Percentiles rank a stretch among this genome's conserved stretches.
Evolutionary conservation across 2,329 filamentous ascomycete species (phyloP).

Genomic region (Arachnomyces sp.): DNA sequence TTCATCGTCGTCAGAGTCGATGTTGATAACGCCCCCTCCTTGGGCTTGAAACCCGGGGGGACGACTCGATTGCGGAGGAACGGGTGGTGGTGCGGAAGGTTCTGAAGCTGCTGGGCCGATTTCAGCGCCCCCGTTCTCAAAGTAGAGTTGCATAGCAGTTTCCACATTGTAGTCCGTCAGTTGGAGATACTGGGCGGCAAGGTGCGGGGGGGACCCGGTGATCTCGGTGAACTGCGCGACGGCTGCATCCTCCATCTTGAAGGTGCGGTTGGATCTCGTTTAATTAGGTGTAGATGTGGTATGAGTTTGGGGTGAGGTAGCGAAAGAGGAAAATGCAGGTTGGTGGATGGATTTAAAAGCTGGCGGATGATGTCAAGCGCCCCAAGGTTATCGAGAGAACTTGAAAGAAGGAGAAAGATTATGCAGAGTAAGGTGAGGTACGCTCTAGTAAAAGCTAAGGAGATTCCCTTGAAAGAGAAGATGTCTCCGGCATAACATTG

Average conservation of each 20-base stretch:
- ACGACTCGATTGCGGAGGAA: constrained; percentile 29
- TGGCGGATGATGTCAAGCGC: no score
- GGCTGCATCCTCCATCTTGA: constrained; percentile 57
- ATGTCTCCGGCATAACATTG: no score
- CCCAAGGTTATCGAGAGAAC: no score
- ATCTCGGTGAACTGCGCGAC: constrained; percentile 73
- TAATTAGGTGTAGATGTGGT: neutral
- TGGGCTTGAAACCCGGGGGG: constrained; percentile 45
- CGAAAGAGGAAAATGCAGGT: neutral
- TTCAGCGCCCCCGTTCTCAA: constrained; percentile 66
- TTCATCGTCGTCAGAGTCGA: constrained; percentile 68
- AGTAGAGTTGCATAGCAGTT: constrained; percentile 83
- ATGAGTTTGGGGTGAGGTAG: neutral
- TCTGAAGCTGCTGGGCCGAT: constrained; percentile 44
- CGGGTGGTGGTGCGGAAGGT: constrained; percentile 18
- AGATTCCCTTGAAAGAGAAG: no score
- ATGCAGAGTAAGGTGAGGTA: no score
- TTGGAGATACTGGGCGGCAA: constrained; percentile 74
- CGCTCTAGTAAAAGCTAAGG: no score
- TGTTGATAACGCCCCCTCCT: constrained; percentile 56
- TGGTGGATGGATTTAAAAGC: no score
- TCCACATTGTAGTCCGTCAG: constrained; percentile 77
- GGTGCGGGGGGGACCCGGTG: constrained; percentile 63
- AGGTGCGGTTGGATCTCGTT: neutral
- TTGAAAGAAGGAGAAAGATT: no score